Base-by-base conservation (phyloP, 2,329 filamentous ascomycete species). In the Cladosporium phlei region DNA sequence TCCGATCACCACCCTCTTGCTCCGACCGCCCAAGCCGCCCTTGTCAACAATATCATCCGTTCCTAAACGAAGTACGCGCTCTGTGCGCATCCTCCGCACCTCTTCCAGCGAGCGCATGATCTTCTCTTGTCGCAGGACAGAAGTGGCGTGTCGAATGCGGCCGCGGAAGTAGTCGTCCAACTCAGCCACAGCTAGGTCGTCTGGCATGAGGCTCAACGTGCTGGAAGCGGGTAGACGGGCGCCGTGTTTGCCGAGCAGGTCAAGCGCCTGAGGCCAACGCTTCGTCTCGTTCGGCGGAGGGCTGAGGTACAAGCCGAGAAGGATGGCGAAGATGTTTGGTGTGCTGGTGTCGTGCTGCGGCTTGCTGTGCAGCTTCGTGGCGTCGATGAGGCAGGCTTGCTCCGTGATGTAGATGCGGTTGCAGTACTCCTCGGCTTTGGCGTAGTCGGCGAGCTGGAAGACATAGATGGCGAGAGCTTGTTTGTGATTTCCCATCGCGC, bases 401-500 rank as follows among this genome's bases (percentile, higher is more conserved):
- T 44, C 62, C 53, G 74, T 66, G 51, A 85, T 76, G 67, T 95
- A 85, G 48, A 90, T 79, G 51, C 82, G 83, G 67, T 96, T 96
- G 72, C 93, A 97, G 69, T 98, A 95, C 84, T 95, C 88, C 77
- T 98, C 93, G 24, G 93, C 93, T 67, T 95, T 97, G 10, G 71
- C 73, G 52, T 87, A 91, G 64, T 95, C 85, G 55, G 86, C 73
- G 65, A 98, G 79, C 65, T 91, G 93, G 69, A 96, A 98, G 21
- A 97, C 91, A 64, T 95, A 98, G 43, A 98, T 95, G 63, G 93
- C 86, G n/a, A 98, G 72, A 0, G 93, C 93, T 67, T 97, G 89
- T 62, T 88, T 90, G 69, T 98, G 90, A 58, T 91, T 85, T 5
- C 88, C 88, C 87, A 97, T 95, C 57, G 93, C 94, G 66, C 88